Evolutionary conservation across 2,329 filamentous ascomycete species (phyloP), one percentile per base, ranked within the genome.

Genomic region (Zymoseptoria tritici): DNA sequence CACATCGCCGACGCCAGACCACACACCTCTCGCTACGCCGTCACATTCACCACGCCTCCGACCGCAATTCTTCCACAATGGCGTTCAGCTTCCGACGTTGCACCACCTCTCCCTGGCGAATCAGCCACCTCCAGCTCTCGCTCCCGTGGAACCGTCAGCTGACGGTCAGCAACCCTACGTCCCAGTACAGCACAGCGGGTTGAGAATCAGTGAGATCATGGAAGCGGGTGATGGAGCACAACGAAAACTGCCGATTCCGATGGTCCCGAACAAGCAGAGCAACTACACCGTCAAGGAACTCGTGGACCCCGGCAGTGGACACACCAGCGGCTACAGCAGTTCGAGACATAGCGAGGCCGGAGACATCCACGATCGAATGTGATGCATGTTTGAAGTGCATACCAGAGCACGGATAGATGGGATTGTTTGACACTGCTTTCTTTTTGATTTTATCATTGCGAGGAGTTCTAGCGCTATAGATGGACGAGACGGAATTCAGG

Each of bases 1-100:
- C 9, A 83, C 93, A 53, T 97, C 93, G 9, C 94, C 93, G 4
- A 99, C 93, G 1, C 94, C 93, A 9, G 93, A 97, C 71, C 92
- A 97, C 79, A 97, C 94, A n/a, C 93, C 93, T n/a, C 85, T 97
- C 58, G 93, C 92, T 26, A 99, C 93, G 4, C 93, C 93, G 4
- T 93, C 92, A 51, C 94, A 97, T 76, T 97, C 92, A 19, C 94
- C 94, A 56, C 90, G 94, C 51, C 81, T 99, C 67, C 84, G 92
- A 62, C 90, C 93, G 2, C 88, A 89, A 71, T 84, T 80, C 65
- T 80, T 82, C 58, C 79, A 82, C 63, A 81, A 80, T 66, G 86
- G 88, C 66, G 82, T 93, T 68, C 92, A 97, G 74, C 81, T 97
- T 57, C 93, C 94, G 31, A 91, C 90, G 51, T 85, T 99, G 68